These are phyloP conservation scores for Xerocomus potaroensis DNA, from an alignment of 768 basidiomycete species.

Conservation along the genomic window DNA sequence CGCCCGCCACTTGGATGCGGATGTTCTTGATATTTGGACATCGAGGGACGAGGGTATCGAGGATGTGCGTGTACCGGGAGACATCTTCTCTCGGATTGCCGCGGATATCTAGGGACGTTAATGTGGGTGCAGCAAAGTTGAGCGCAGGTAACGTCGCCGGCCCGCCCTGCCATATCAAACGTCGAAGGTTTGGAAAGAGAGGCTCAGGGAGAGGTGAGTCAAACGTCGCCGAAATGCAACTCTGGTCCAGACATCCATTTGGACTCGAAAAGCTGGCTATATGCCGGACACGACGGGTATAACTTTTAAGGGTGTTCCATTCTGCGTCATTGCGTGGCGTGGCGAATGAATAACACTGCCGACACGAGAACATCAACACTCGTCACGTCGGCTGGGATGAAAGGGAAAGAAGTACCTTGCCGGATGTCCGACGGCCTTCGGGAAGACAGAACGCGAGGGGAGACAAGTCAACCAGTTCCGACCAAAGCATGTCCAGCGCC, in stretches of 20 bases:
- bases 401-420: not conserved
- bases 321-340: not conserved
- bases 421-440: not conserved
- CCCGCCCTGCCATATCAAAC: constrained; percentile 5
- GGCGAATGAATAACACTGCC: not conserved
- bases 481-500: constrained; percentile 1
- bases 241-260: not conserved
- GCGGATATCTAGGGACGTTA: constrained; percentile 1
- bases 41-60: not conserved
- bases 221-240: not conserved
- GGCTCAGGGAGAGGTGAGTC: not conserved
- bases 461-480: not conserved
- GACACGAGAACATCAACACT: not conserved
- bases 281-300: constrained; percentile 1
- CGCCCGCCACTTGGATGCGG: not conserved
- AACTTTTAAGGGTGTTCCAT: constrained; percentile 1
- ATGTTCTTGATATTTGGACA: constrained; percentile 6
- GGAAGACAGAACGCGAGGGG: constrained; percentile 1
- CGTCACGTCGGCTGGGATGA: not conserved
- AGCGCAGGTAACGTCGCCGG: not conserved
- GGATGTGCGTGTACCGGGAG: not conserved
- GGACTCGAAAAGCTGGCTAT: not conserved
- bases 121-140: not conserved
- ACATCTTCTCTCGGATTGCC: not conserved
- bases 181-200: constrained; percentile 6